A percentile compares a stretch with the other conserved stretches of the same genome.
These are phyloP conservation scores for Xylaria castorea DNA, from an alignment of 495 filamentous ascomycete species.

Conservation along the genomic window DNA sequence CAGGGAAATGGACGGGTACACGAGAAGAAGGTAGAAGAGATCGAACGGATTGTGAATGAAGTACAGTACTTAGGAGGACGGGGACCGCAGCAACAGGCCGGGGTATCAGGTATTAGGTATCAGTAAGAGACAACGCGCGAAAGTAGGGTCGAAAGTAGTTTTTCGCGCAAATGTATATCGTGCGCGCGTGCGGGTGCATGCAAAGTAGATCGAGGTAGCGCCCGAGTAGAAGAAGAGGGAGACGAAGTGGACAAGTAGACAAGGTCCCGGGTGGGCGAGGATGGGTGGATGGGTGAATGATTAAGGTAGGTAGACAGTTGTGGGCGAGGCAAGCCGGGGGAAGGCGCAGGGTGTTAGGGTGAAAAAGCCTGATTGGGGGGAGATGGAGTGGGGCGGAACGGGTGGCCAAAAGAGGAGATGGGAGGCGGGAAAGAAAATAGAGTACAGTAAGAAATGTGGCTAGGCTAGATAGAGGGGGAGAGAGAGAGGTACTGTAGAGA, in stretches of 20 bases:
- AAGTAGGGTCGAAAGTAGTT: conserved; percentile 16
- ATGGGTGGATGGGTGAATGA: conserved; percentile 19
- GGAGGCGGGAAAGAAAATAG: background rate
- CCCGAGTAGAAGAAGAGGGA: conserved; percentile 25
- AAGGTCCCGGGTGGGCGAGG: conserved; percentile 25
- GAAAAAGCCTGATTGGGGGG: background rate
- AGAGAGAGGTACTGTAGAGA: background rate
- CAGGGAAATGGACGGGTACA: conserved; percentile 27
- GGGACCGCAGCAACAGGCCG: conserved; percentile 5
- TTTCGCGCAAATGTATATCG: conserved; percentile 21
- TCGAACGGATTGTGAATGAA: background rate
- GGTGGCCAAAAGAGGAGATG: background rate
- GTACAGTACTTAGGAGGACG: conserved; percentile 20
- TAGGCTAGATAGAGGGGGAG: background rate
- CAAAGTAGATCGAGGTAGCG: conserved; percentile 33
- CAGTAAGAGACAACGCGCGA: conserved; percentile 17
- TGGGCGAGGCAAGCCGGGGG: conserved; percentile 22
- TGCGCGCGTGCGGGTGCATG: conserved; percentile 28
- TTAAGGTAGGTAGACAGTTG: conserved; percentile 19
- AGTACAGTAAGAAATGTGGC: background rate
- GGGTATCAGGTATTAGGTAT: conserved; percentile 13
- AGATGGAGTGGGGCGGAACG: background rate
- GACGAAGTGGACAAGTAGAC: conserved; percentile 32
- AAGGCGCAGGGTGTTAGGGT: conserved; percentile 11
- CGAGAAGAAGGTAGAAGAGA: conserved; percentile 23